Conservation (phyloP, 2,329 filamentous ascomycete species). For the Aaosphaeria arxii region DNA sequence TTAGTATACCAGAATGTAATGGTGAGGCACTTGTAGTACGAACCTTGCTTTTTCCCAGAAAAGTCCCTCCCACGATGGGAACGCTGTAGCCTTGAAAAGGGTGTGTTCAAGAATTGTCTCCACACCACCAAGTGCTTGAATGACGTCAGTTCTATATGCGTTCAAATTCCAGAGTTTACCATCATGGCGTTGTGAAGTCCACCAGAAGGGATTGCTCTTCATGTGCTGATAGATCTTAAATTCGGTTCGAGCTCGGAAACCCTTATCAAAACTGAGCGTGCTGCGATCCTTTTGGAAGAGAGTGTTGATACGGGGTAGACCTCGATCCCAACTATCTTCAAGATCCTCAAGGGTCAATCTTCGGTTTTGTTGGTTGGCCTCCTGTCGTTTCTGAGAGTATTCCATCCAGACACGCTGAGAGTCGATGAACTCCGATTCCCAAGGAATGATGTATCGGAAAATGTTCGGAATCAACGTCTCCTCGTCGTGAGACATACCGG, state of each 20-base stretch:
- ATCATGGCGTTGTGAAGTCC: conserved; percentile 96
- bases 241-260: conserved; percentile 90
- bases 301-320: conserved; percentile 95
- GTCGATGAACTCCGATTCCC: conserved; percentile 98
- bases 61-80: conserved; percentile 93
- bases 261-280: conserved; percentile 96
- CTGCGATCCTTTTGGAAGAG: conserved; percentile 98
- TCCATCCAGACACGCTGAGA: conserved; percentile 99
- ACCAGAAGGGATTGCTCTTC: conserved; percentile 99
- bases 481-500: conserved; percentile 97
- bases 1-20: not conserved
- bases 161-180: conserved; percentile 98
- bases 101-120: conserved; percentile 98
- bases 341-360: conserved; percentile 92
- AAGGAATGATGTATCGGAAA: conserved; percentile 98
- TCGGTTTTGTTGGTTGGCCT: conserved; percentile 96
- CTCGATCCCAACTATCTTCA: conserved; percentile 97
- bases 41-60: conserved; percentile 72
- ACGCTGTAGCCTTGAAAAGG: conserved; percentile 93
- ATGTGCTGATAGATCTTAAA: conserved; percentile 99
- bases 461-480: conserved; percentile 98
- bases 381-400: conserved; percentile 95
- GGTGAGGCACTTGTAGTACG: conserved; percentile 1
- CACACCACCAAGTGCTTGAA: conserved; percentile 92
- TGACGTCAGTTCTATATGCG: conserved; percentile 92